Conservation (phyloP, 2,329 filamentous ascomycete species). For the Cercospora sojina region DNA sequence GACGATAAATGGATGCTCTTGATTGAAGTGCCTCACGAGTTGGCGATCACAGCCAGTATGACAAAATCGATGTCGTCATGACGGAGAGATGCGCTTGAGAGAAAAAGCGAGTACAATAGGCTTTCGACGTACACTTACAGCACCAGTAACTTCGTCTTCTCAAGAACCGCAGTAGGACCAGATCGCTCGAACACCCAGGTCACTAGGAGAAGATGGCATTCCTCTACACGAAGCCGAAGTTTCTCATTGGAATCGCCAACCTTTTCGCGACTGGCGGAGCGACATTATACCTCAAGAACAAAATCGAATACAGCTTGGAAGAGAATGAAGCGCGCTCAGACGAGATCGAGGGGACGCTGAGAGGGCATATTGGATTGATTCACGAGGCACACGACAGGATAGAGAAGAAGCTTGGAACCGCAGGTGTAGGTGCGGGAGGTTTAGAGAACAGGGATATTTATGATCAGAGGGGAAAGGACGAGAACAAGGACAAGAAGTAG, state of each 20-base stretch:
- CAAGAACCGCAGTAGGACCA: not conserved
- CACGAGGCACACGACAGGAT: slow-evolving; percentile 48
- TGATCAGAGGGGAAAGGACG: slow-evolving; percentile 24
- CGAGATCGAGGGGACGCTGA: slow-evolving; percentile 49
- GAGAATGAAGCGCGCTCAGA: slow-evolving; percentile 52
- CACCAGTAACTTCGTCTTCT: not conserved
- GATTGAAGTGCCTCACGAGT: not conserved
- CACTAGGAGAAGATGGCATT: not conserved
- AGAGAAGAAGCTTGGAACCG: slow-evolving; percentile 42
- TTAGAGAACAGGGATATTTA: slow-evolving; percentile 24
- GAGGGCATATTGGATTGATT: slow-evolving; percentile 50
- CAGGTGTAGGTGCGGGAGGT: slow-evolving; percentile 32
- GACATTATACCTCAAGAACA: slow-evolving; percentile 22
- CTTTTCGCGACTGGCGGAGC: slow-evolving; percentile 22
- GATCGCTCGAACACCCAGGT: too few relatives aligned
- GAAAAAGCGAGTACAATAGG: not conserved
- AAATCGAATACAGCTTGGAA: slow-evolving; percentile 44
- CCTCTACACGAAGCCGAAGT: slow-evolving; percentile 4
- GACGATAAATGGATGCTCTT: too few relatives aligned
- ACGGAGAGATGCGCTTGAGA: not conserved
- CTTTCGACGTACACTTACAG: not conserved
- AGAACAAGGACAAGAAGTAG: slow-evolving; percentile 12
- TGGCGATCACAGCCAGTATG: not conserved
- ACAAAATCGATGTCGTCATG: slow-evolving; percentile 13
- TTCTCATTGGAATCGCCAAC: slow-evolving; percentile 14